These are phyloP conservation scores for Alternaria hordeiaustralica DNA, from an alignment of 2,329 filamentous ascomycete genomes.

Conservation along the genomic window DNA sequence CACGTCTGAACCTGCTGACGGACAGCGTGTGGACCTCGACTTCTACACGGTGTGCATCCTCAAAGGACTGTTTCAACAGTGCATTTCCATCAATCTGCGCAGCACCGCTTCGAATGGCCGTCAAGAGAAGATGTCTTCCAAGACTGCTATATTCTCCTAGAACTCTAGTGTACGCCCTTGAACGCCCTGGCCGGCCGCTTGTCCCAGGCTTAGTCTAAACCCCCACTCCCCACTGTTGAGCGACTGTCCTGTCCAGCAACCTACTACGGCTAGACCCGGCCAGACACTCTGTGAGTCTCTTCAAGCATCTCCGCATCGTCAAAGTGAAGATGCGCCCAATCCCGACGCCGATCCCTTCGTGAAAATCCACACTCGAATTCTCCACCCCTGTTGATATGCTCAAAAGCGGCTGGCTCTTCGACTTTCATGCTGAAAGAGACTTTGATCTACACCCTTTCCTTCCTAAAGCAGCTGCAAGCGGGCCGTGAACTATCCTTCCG, in stretches of 20 bases:
- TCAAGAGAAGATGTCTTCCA: neutral
- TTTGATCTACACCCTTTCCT: neutral
- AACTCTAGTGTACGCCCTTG: neutral
- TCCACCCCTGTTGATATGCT: neutral
- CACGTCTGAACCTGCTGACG: neutral
- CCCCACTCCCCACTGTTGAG: neutral
- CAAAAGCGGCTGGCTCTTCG: neutral
- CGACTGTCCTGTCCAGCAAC: neutral
- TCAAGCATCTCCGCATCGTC: neutral
- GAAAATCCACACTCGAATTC: neutral
- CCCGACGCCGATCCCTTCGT: neutral
- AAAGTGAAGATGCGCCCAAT: neutral
- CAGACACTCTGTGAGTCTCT: neutral
- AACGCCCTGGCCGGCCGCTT: neutral
- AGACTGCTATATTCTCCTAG: neutral
- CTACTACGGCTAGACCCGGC: neutral
- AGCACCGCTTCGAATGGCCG: neutral
- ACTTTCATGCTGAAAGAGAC: neutral
- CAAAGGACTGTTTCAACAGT: neutral
- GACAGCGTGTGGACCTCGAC: neutral
- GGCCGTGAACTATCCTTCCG: neutral
- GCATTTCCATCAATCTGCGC: neutral
- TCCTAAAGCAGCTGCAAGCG: neutral
- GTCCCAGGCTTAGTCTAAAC: neutral
- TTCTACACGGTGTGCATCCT: neutral